Base-by-base conservation (phyloP, 1,139 yeast genomes). In the Lodderomyces elongisporus region DNA sequence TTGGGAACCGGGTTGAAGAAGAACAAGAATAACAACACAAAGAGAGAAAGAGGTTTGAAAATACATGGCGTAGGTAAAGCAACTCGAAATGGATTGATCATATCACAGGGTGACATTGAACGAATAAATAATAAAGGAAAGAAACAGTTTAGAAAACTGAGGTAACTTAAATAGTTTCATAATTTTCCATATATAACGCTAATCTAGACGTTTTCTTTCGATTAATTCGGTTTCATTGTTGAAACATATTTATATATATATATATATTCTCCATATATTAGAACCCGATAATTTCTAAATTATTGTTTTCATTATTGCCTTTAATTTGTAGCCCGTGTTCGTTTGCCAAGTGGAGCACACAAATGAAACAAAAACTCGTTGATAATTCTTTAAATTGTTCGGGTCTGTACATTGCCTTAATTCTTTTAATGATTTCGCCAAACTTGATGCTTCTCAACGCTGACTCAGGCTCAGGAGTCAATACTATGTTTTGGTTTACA, bases 281-380 rank as follows among this genome's bases (percentile, higher is more conserved):
- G 40, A 62, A 62, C 20, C 71, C 71, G n/a, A 52, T 58, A 31
- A 79, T 76, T 22, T 49, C 53, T 35, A 87, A 60, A 51, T 87
- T 91, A 30, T 71, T 73, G 44, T 74, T 68, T 18, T 62, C 60
- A 1, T 70, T 77, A 25, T 67, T 78, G 41, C 77, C 70, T 13
- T 69, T 60, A n/a, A 91, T 74, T 3, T 66, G 56, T 30, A 88
- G 63, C 0, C 91, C 91, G 50, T 87, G 85, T 51, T 88, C 96
- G 52, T 88, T 88, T 7, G 96, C 95, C 44, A 88, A 66, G 59
- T 88, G 96, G 25, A 87, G 61, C 41, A 85, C 60, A 50, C 95
- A 85, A 40, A 87, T 85, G 50, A 87, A 88, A 50, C 87, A 85
- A 56, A 85, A 84, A 60, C 95, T 82, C 0, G 96, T 87, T 1